Conservation (phyloP, 805 yeast species). For the Brettanomyces sp. region DNA sequence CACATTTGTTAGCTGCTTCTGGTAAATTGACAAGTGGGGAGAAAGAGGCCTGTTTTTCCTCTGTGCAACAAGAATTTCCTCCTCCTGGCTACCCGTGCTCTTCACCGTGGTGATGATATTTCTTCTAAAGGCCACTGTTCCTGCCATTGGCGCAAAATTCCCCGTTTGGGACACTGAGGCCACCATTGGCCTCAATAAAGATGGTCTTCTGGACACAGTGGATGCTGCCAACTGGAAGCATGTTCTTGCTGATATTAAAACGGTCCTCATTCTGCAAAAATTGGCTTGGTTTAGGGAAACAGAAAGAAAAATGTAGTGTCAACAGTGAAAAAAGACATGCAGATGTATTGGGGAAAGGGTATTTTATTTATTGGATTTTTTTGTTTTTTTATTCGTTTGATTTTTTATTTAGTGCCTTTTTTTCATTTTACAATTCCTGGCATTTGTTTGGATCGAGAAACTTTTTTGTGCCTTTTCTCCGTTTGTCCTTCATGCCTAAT, state of each 20-base stretch:
- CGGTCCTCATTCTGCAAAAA: not conserved
- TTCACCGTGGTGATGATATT: slow-evolving; percentile 30
- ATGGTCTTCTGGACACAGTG: slow-evolving; percentile 9
- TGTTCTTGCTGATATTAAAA: slow-evolving; percentile 7
- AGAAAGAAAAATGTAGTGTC: not conserved
- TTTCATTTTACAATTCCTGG: too few relatives aligned
- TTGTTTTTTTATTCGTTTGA: too few relatives aligned
- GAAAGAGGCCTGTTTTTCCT: slow-evolving; percentile 83
- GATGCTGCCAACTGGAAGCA: slow-evolving; percentile 2
- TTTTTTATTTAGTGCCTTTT: not conserved
- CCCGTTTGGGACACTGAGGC: not conserved
- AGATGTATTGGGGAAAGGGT: too few relatives aligned
- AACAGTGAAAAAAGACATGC: not conserved
- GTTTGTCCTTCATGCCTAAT: too few relatives aligned
- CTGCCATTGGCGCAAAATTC: slow-evolving; percentile 10
- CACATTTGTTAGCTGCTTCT: slow-evolving; percentile 82
- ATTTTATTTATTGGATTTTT: not conserved
- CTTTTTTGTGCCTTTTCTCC: too few relatives aligned
- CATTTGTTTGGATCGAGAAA: too few relatives aligned
- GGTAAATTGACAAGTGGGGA: slow-evolving; percentile 83
- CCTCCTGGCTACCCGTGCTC: slow-evolving; percentile 55
- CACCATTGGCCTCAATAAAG: slow-evolving; percentile 5
- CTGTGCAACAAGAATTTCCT: slow-evolving; percentile 66
- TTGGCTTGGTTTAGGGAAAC: not conserved
- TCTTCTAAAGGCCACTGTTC: slow-evolving; percentile 18